phyloP scores from a whole-genome alignment of 2,329 filamentous ascomycete genomes.

The Fusarium solani-melongenae region DNA sequence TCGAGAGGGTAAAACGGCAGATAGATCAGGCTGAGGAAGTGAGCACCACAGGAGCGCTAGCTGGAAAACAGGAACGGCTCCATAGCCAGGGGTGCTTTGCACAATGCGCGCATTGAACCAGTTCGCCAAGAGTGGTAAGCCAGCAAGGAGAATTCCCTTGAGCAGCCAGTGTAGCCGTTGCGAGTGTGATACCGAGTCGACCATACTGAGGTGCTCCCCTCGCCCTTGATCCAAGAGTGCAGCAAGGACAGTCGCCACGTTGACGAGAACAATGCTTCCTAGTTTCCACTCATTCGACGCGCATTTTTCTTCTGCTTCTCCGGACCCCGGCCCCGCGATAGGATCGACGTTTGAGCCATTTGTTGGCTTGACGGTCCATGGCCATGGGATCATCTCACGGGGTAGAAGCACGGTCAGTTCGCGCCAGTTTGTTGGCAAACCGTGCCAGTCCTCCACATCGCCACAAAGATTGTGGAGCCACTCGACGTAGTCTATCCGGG shows the following conservation, averaged over 20 bases:
- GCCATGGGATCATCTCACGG: constrained; percentile 29
- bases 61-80: neutral
- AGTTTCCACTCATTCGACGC: neutral
- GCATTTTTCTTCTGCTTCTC: neutral
- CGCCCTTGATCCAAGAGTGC: neutral
- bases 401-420: neutral
- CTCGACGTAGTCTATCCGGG: neutral
- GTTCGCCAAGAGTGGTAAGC: neutral
- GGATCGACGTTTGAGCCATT: neutral
- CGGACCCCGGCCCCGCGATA: neutral
- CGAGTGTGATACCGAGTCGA: neutral
- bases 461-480: neutral
- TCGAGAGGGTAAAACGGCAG: neutral
- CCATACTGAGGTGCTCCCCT: too few relatives aligned
- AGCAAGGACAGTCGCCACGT: constrained; percentile 1
- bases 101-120: neutral
- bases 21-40: constrained; percentile 16
- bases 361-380: constrained; percentile 5
- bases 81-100: constrained; percentile 2
- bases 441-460: neutral
- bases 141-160: neutral
- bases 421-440: neutral
- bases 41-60: constrained; percentile 16
- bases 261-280: constrained; percentile 5
- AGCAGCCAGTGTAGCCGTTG: neutral